Percentiles rank a stretch among this genome's conserved stretches.
These are phyloP conservation scores for Hyaloperonospora brassicae DNA, from an alignment of 352 stramenopile genomes.

Conservation along the genomic window DNA sequence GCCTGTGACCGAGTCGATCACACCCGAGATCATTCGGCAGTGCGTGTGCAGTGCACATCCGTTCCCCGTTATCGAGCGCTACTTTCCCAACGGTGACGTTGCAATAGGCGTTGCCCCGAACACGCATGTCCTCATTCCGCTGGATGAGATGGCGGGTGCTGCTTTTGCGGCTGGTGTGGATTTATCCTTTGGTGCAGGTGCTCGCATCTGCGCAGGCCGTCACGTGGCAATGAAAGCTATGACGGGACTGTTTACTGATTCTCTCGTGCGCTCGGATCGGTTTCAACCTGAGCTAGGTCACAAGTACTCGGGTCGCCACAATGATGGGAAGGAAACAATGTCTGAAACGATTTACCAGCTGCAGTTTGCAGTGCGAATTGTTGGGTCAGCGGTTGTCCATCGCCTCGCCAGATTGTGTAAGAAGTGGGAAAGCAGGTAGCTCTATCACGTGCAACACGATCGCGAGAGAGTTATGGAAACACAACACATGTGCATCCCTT, in stretches of 20 bases:
- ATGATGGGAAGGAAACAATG: slow-evolving; percentile 25
- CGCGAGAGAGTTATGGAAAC: no score
- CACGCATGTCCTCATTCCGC: slow-evolving; percentile 25
- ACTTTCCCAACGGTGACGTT: slow-evolving; percentile 15
- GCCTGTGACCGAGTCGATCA: slow-evolving; percentile 10
- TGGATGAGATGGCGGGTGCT: slow-evolving; percentile 27
- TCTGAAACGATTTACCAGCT: slow-evolving; percentile 23
- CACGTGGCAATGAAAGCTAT: slow-evolving; percentile 35
- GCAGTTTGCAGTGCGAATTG: slow-evolving; percentile 9
- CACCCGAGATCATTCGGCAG: slow-evolving; percentile 23
- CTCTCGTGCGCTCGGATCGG: slow-evolving; percentile 16
- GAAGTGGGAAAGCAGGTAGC: no score
- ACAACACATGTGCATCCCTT: no score
- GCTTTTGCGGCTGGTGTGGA: slow-evolving; percentile 26
- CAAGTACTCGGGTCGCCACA: slow-evolving; percentile 31
- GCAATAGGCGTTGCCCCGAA: slow-evolving; percentile 18
- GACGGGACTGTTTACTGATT: slow-evolving; percentile 25
- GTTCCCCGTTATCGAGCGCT: slow-evolving; percentile 26
- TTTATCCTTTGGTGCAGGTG: slow-evolving; percentile 27
- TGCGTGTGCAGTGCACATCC: slow-evolving; percentile 26
- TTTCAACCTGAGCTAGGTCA: slow-evolving; percentile 26
- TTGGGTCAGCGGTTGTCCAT: slow-evolving; percentile 6
- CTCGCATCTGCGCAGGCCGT: slow-evolving; percentile 22
- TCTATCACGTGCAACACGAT: no score
- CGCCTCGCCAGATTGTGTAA: slow-evolving; percentile 1